Base-by-base conservation (phyloP, 495 filamentous ascomycete species). In the Aspergillus cavernicola region DNA sequence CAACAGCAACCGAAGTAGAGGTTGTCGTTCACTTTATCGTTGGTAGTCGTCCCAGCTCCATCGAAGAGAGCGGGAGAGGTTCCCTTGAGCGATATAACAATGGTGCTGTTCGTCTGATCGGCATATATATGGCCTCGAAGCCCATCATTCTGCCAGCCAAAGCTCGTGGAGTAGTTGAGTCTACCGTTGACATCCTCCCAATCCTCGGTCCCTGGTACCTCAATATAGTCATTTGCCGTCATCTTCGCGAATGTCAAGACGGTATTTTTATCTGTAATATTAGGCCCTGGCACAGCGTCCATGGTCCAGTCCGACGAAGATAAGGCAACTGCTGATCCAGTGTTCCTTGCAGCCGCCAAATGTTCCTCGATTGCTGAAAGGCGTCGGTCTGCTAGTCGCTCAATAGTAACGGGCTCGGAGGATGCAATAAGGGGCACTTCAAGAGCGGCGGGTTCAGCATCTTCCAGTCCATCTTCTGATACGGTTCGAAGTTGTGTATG, bases 1-100 rank as follows among this genome's bases (percentile, higher is more conserved):
- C 93, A 98, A 65, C 93, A 98, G 71, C 93, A 98, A 64, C 92
- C 91, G 73, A 96, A 96, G 66, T 92, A 95, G 8, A 98, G 80
- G 63, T 98, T 98, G 66, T 98, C 93, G 65, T 98, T 98, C 42
- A 88, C 73, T 68, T 98, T 98, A 71, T 98, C 93, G 62, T 96
- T 97, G 4, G 91, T 96, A 0, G 91, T 96, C 0, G 93, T 97
- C 11, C 89, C 92, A 8, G 90, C 88, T 3, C 93, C 93, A 66
- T 97, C 93, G 64, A 96, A 97, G 9, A 97, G 83, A 10, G 95
- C 93, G 1, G 83, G 79, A 0, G 90, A 87, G 6, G 90, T 96
- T 16, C 92, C 91, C 69, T 98, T 98, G 26, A 98, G 71, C 2
- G 89, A 92, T 42, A 98, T 90, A 29, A 97, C 83, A 48, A 98